Percentiles rank a stretch among this genome's conserved stretches.
These are phyloP conservation scores for Wallacemonas sp. DNA, from an alignment of 208 protist species.

Conservation along the genomic window DNA sequence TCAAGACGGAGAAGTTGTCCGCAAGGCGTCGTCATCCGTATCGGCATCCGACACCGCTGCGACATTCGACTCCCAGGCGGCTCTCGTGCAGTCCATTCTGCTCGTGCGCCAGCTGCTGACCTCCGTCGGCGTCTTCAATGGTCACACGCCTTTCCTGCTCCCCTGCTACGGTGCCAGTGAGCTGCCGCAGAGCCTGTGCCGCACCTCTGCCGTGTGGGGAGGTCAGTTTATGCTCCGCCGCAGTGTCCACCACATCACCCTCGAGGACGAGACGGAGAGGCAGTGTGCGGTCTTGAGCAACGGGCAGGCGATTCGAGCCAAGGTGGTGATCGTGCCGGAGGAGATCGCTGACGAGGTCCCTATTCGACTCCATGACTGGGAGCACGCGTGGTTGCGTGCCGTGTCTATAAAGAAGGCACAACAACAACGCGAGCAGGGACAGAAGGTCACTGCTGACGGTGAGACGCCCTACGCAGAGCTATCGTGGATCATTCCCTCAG, in stretches of 20 bases:
- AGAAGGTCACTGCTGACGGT: no score
- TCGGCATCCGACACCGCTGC: not conserved
- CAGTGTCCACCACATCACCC: constrained; percentile 42
- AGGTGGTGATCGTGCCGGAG: constrained; percentile 54
- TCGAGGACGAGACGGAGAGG: constrained; percentile 27
- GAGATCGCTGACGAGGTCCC: constrained; percentile 20
- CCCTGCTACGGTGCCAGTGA: constrained; percentile 82
- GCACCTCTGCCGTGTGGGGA: constrained; percentile 84
- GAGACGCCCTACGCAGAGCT: constrained; percentile 23
- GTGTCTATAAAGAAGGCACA: constrained; percentile 23
- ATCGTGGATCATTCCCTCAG: not conserved
- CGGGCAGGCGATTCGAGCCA: constrained; percentile 65
- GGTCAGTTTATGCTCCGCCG: constrained; percentile 76
- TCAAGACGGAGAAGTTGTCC: not conserved
- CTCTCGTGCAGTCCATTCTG: constrained; percentile 44
- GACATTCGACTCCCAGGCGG: not conserved
- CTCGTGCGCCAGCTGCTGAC: constrained; percentile 62
- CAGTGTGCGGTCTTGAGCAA: constrained; percentile 77
- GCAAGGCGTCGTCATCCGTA: no score
- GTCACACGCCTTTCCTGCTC: constrained; percentile 73
- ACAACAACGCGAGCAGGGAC: no score
- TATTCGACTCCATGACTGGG: constrained; percentile 14
- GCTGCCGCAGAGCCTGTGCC: constrained; percentile 86
- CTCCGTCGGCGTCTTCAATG: constrained; percentile 78
- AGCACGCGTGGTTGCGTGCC: constrained; percentile 11